These are phyloP conservation scores for Xylogone sp. DNA, from an alignment of 2,329 filamentous ascomycete genomes.

Conservation along the genomic window DNA sequence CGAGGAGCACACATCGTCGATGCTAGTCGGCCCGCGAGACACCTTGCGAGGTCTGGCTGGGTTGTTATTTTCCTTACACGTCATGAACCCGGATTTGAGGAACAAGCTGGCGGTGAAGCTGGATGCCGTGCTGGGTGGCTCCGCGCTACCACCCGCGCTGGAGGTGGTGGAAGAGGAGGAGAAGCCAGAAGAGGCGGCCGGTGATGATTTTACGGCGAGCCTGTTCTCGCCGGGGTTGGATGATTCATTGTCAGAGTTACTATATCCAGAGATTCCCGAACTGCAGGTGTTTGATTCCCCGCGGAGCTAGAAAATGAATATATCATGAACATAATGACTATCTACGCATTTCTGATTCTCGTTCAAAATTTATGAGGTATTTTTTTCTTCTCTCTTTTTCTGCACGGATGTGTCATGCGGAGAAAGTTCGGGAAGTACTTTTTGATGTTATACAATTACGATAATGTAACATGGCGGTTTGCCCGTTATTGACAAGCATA, in stretches of 20 bases:
- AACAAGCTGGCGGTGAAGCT: slow-evolving; percentile 1
- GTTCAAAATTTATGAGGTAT: too few relatives aligned
- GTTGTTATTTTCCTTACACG: not conserved
- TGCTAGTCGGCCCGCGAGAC: not conserved
- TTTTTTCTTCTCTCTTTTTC: too few relatives aligned
- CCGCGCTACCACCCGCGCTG: not conserved
- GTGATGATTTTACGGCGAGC: not conserved
- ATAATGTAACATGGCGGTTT: too few relatives aligned
- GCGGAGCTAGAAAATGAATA: not conserved
- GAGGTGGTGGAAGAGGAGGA: not conserved
- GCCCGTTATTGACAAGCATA: too few relatives aligned
- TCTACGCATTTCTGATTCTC: too few relatives aligned
- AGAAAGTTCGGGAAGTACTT: too few relatives aligned
- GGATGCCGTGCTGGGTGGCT: not conserved
- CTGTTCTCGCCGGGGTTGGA: not conserved
- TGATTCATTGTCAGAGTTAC: not conserved
- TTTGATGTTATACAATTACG: too few relatives aligned
- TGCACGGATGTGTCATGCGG: too few relatives aligned
- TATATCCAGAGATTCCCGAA: not conserved
- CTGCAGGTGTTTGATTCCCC: not conserved
- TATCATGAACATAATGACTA: too few relatives aligned
- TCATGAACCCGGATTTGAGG: not conserved
- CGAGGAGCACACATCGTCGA: not conserved
- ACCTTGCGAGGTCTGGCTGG: not conserved
- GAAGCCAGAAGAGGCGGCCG: not conserved